Base-by-base conservation (phyloP, 495 filamentous ascomycete genomes). In the Clavariopsis aquatica region DNA sequence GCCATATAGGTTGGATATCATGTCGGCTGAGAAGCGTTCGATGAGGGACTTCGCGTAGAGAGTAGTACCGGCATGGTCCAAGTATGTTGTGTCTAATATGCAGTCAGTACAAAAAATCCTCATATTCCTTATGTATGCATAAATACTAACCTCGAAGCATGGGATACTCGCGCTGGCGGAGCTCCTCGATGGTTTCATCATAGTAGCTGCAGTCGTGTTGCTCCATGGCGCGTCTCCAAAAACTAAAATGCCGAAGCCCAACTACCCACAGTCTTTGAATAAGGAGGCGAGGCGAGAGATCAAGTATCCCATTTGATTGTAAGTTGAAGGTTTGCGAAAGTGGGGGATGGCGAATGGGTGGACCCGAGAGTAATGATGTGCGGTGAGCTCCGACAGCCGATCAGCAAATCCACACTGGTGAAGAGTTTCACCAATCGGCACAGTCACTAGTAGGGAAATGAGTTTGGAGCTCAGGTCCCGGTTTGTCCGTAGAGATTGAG, bases 41-140 rank as follows among this genome's bases (percentile, higher is more conserved):
- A 97, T 87, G 29, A 92, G 78, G 28, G 91, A 93, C 70, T 88
- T 93, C 24, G 90, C 77, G 73, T 91, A 93, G 1, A 86, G 78
- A 0, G 93, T 94, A 13, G 91, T 91, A 22, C 91, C 93, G 1
- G 92, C 93, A 86, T 98, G 93, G 69, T 98, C 93, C 26, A 97
- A 87, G 72, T 97, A 98, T 54, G 88, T 83, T 8, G 85, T 82
- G 58, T 82, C 91, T 94, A 64, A 27, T 31, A 36, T n/a, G 20
- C 22, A 47, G 19, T 70, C 46, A 53, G 24, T 15, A 17, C 10
- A 17, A 12, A 0, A n/a, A n/a, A n/a, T n/a, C n/a, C n/a, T n/a
- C n/a, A n/a, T n/a, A n/a, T n/a, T 13, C 31, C n/a, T 31, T 57
- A 7, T 26, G n/a, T 15, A 26, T 17, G 22, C 38, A 2, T n/a